Evolutionary conservation across 441 rosid genomes (phyloP), one percentile per base, ranked within the genome.

Genomic region (Pelargonium australe): DNA sequence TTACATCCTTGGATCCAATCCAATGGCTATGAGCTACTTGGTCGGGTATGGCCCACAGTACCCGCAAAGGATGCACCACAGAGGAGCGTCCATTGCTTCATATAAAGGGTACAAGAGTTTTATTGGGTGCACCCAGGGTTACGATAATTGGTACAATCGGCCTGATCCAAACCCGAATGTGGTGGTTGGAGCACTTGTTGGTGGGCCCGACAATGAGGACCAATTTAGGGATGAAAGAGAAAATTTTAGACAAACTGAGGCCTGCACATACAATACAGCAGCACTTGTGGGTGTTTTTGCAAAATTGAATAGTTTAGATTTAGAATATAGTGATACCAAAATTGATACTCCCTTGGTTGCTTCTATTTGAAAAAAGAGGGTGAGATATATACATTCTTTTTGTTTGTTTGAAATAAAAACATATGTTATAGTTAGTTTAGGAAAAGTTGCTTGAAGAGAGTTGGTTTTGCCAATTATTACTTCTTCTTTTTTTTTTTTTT

Each of bases 1-100:
- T 65, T 87, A 87, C 77, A 81, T 85, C 71, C 69, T 85, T 14
- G 88, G 92, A 2, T 79, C 75, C 53, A 87, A 87, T 79, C 92
- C 88, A 0, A 77, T 72, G 85, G 77, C 41, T 14, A 80, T 79
- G 75, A 85, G 88, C 68, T 87, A 85, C 84, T 72, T 85, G 55
- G 86, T 87, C 66, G 89, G 89, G 7, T 83, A 84, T 17, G 88
- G 92, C 28, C 4, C 72, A 2, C 79, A 60, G 70, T 82, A 80
- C 76, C 88, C 92, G 5, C 74, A 28, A 34, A 75, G 76, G 75
- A 77, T 87, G 79, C 92, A 87, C 80, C 92, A 87, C 60, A 82
- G 92, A 69, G 92, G 85, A 0, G 85, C 85, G 55, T 87, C 92
- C 16, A 78, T 77, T 55, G 75, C n/a, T 11, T 76, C 79, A 0